Evolutionary conservation across 805 yeast species (phyloP).

Genomic region (Metschnikowia henanensis): DNA sequence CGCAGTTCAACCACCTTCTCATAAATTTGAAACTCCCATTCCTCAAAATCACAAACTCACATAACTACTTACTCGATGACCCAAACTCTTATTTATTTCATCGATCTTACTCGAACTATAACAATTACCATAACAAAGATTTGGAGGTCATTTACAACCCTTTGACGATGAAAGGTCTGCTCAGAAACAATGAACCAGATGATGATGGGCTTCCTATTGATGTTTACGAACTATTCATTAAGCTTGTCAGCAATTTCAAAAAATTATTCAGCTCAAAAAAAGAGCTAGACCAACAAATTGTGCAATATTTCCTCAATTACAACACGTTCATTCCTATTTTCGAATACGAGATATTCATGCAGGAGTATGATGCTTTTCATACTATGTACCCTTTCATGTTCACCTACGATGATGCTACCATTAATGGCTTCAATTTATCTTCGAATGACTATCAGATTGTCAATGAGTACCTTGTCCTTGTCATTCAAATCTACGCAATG

Average conservation of each 20-base stretch:
- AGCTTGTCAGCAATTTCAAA: constrained; percentile 44
- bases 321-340: constrained; percentile 55
- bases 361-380: constrained; percentile 48
- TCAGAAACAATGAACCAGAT: constrained; percentile 4
- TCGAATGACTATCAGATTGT: constrained; percentile 42
- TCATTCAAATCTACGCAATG: constrained; percentile 51
- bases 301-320: constrained; percentile 50
- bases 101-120: constrained; percentile 38
- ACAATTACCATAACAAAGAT: constrained; percentile 36
- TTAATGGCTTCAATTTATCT: constrained; percentile 47
- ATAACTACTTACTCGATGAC: constrained; percentile 41
- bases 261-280: constrained; percentile 36
- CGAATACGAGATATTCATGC: constrained; percentile 53
- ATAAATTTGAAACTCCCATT: constrained; percentile 45
- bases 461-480: constrained; percentile 44
- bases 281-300: constrained; percentile 47
- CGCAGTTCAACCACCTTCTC: constrained; percentile 44
- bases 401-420: constrained; percentile 46
- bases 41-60: constrained; percentile 44
- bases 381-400: constrained; percentile 49
- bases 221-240: constrained; percentile 44
- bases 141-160: constrained; percentile 42
- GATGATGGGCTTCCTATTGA: constrained; percentile 34
- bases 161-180: constrained; percentile 26
- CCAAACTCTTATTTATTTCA: constrained; percentile 44